Evolutionary conservation across 2,329 filamentous ascomycete genomes (phyloP), one percentile per base, ranked within the genome.

Genomic region (Trichoderma brevicompactum): DNA sequence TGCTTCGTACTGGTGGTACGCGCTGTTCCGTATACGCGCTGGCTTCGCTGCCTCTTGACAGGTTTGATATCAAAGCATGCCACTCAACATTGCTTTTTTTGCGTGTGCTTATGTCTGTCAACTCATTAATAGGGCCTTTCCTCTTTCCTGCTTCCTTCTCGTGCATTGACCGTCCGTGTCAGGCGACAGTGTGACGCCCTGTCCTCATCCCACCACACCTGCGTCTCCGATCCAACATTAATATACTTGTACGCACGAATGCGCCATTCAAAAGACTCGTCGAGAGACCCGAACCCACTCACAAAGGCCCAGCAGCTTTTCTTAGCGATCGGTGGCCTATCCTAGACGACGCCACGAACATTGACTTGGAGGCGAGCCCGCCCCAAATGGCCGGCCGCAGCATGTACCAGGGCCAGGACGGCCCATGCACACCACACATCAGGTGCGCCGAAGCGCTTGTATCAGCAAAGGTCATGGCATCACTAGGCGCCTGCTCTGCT

Each of bases 311-410:
- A 59, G 54, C 63, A 38, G 13, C 52, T 48, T 40, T 49, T 53
- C 12, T 54, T 63, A 52, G 34, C 34, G 58, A 64, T 63, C 60
- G 13, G 50, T 55, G 60, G 50, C 50, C 50, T 46, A 48, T 55
- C 60, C 40, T 64, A 43, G 60, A 38, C 40, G 41, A 55, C 60
- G 60, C 60, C 48, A 64, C 60, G 41, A 43, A 48, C 50, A 55
- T 8, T 28, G 40, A 52, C 49, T 52, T 49, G 54, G 54, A 36
- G 28, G 48, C 48, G 15, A 50, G 46, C 46, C 36, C 23, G 38
- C 53, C 53, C 53, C 53, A 61, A 41, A 53, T 43, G 23, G 38
- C 36, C 38, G 48, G 59, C 40, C 59, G 49, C 40, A 63, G 48
- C 49, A 53, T n/a, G 40, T 38, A 28, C 59, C 38, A 52, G 59